Evolutionary conservation across 768 basidiomycete species (phyloP), one percentile per base, ranked within the genome.

Genomic region (Leccinum pellstonianum): DNA sequence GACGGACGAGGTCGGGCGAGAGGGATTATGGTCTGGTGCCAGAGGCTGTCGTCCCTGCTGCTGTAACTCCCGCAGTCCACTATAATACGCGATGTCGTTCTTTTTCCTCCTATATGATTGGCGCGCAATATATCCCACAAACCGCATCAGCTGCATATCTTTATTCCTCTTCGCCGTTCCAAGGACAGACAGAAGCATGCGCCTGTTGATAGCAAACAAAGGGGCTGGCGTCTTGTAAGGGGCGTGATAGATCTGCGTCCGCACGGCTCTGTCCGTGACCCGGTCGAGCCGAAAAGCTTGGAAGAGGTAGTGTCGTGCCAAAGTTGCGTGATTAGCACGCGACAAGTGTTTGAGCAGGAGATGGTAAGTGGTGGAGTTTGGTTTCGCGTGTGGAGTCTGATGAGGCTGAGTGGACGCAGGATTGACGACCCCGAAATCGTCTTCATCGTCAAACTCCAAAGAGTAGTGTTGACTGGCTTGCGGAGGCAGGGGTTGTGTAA

Each of bases 301-400:
- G 27, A 81, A 66, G 55, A 86, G 69, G 71, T 90, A 89, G 72
- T 92, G 88, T 46, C 88, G 84, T 15, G 84, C 82, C 61, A 91
- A 74, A 15, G 79, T 74, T 5, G 77, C 68, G 66, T 89, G 77
- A 15, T 79, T 73, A 11, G 75, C 73, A 54, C 66, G 73, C 52
- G 82, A 80, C 17, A 89, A 56, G 66, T 88, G 78, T 63, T 83
- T 82, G 10, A 92, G 74, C 54, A 92, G 79, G 57, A 81, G 77
- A 58, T 77, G 77, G 72, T 85, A 90, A 14, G 87, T 86, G 1
- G 83, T 86, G 19, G 87, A 84, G 64, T 90, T 91, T 27, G 88
- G 86, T 10, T 62, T 53, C 8, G 85, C 85, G 61, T 77, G 73
- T 4, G 78, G 77, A 47, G 79, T 76, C 25, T 46, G 67, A 50